phyloP scores from a whole-genome alignment of 805 yeast species.

The Saccharomycopsis babjevae region DNA sequence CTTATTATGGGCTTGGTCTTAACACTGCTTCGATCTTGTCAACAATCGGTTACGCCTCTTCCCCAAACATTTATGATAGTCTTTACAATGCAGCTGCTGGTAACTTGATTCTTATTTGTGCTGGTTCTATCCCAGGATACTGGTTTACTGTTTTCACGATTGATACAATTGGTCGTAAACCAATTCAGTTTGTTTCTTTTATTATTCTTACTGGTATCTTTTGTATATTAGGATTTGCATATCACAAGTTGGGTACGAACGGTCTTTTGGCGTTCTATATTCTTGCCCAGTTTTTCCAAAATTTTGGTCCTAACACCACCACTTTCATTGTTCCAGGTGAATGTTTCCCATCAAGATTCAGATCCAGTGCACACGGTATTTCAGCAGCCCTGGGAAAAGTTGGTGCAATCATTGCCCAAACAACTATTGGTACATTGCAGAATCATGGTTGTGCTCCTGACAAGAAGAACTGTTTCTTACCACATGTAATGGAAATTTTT shows the following conservation, averaged over 20 bases:
- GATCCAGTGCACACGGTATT: conserved; percentile 92
- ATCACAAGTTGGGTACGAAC: conserved; percentile 53
- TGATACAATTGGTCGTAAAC: conserved; percentile 77
- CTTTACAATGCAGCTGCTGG: conserved; percentile 80
- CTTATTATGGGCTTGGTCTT: conserved; percentile 80
- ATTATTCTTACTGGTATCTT: conserved; percentile 57
- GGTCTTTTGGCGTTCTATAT: conserved; percentile 73
- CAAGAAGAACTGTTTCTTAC: conserved; percentile 65
- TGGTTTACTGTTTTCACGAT: conserved; percentile 77
- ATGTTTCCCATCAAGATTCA: conserved; percentile 86
- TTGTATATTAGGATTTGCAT: conserved; percentile 77
- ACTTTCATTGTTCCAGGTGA: conserved; percentile 90
- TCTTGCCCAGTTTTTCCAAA: conserved; percentile 76
- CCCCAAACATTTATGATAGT: conserved; percentile 55
- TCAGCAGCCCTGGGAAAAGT: conserved; percentile 89
- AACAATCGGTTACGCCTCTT: conserved; percentile 76
- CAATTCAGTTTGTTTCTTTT: conserved; percentile 73
- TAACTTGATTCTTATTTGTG: conserved; percentile 85
- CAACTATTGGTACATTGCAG: conserved; percentile 74
- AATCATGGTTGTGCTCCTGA: conserved; percentile 65
- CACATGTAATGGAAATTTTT: conserved; percentile 89
- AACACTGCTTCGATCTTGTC: conserved; percentile 71
- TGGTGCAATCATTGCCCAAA: conserved; percentile 89
- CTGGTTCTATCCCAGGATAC: conserved; percentile 92
- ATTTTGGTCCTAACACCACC: conserved; percentile 90